These are phyloP conservation scores for Anthostomella pinea DNA, from an alignment of 2,329 filamentous ascomycete genomes.

Conservation along the genomic window DNA sequence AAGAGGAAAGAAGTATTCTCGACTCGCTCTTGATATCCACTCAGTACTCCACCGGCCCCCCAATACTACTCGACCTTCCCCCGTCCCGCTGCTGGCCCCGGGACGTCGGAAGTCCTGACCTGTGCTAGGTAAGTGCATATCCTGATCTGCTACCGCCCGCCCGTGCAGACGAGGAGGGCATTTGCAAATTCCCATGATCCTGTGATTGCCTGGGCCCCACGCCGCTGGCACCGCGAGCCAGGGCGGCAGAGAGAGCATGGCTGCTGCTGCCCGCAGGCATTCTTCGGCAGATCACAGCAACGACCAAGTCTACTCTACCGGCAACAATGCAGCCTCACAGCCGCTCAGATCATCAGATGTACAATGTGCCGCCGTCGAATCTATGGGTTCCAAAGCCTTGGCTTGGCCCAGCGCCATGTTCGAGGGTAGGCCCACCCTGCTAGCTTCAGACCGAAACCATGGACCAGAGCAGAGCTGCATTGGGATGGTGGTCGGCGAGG, in stretches of 20 bases:
- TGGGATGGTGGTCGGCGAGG: not conserved
- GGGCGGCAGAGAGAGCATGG: too few species aligned
- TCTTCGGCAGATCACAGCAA: too few species aligned
- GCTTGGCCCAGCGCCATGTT: constrained; percentile 2
- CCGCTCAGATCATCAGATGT: not conserved
- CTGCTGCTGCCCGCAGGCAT: too few species aligned
- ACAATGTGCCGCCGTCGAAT: constrained; percentile 1
- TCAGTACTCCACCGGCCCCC: not conserved
- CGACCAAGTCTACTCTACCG: too few species aligned
- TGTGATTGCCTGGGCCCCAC: too few species aligned
- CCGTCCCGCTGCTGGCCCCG: not conserved
- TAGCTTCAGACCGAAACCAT: not conserved
- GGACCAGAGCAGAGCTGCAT: not conserved
- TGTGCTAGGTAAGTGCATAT: not conserved
- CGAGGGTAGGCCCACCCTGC: constrained; percentile 1
- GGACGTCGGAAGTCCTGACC: not conserved
- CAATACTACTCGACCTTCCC: not conserved
- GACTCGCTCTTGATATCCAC: not conserved
- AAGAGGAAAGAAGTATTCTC: not conserved
- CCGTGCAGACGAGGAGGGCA: not conserved
- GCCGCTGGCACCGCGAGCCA: too few species aligned
- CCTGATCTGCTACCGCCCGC: not conserved
- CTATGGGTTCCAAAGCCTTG: constrained; percentile 1
- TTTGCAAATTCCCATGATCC: too few species aligned
- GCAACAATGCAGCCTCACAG: too few species aligned